A percentile compares a stretch with the other conserved stretches of the same genome.
Evolutionary conservation across 495 filamentous ascomycete genomes (phyloP).

Genomic region (Apodospora peruviana): DNA sequence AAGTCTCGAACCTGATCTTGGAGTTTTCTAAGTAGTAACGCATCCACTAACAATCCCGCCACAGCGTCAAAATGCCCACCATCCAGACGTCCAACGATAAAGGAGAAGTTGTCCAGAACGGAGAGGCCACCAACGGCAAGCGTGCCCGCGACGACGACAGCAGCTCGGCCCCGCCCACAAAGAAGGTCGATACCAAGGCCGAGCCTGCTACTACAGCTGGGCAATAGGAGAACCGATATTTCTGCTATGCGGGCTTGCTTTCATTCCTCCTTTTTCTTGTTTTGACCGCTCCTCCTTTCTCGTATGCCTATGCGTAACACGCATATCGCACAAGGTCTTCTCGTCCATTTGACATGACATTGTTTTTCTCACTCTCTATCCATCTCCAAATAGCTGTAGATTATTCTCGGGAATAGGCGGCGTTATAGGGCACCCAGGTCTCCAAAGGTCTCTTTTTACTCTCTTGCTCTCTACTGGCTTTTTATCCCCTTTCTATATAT

Average conservation of each 20-base stretch:
- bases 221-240: constrained; percentile 8
- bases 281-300: too few species aligned
- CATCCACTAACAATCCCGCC: constrained; percentile 15
- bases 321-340: too few species aligned
- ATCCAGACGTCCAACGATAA: constrained; percentile 22
- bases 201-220: constrained; percentile 11
- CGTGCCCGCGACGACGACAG: constrained; percentile 38
- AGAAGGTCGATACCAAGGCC: constrained; percentile 46
- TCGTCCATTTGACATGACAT: too few species aligned
- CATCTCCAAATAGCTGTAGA: neutral
- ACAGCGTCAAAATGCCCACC: constrained; percentile 3
- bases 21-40: neutral
- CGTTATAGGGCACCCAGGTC: neutral
- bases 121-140: constrained; percentile 33
- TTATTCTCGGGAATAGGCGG: neutral
- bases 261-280: neutral
- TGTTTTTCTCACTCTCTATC: too few species aligned
- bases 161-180: constrained; percentile 32
- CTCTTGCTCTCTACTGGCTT: neutral
- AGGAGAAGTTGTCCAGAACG: constrained; percentile 29
- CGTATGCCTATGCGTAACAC: too few species aligned
- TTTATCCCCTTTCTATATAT: neutral
- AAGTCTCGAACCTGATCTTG: constrained; percentile 3
- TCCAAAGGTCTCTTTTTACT: neutral
- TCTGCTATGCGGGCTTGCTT: too few species aligned